Percentiles rank a stretch among this genome's conserved stretches.
phyloP scores from a whole-genome alignment of 176 grass and related monocot genomes.

The Oryza longistaminata region DNA sequence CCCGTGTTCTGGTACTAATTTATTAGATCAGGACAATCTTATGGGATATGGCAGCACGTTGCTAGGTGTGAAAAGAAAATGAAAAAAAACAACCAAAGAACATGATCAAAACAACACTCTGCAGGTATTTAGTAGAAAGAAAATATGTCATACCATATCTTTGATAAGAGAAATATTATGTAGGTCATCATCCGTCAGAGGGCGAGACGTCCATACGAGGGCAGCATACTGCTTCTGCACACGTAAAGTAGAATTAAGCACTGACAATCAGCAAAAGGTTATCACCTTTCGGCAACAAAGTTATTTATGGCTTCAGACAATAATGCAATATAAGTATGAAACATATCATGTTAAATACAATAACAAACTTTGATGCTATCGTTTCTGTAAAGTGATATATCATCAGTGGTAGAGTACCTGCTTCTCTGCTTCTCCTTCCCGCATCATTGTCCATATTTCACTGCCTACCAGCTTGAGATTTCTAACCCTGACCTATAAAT shows the following conservation, averaged over 20 bases:
- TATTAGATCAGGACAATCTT: background rate
- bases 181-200: conserved; percentile 61
- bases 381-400: conserved; percentile 15
- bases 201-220: conserved; percentile 82
- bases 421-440: conserved; percentile 95
- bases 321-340: background rate
- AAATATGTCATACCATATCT: conserved; percentile 52
- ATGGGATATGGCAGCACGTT: background rate
- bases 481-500: conserved; percentile 66
- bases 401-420: conserved; percentile 50
- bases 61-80: background rate
- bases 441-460: conserved; percentile 93
- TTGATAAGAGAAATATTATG: conserved; percentile 55
- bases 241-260: conserved; percentile 25
- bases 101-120: conserved; percentile 7
- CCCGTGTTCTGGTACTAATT: background rate
- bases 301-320: background rate
- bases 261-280: background rate
- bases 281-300: background rate
- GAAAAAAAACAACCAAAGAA: conserved; percentile 19
- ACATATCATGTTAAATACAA: background rate
- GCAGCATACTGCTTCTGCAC: conserved; percentile 89
- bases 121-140: background rate
- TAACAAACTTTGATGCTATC: background rate
- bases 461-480: conserved; percentile 76